Evolutionary conservation across 1,139 yeast genomes (phyloP), one percentile per base, ranked within the genome.

Genomic region (Pneumocystis oryctolagi): DNA sequence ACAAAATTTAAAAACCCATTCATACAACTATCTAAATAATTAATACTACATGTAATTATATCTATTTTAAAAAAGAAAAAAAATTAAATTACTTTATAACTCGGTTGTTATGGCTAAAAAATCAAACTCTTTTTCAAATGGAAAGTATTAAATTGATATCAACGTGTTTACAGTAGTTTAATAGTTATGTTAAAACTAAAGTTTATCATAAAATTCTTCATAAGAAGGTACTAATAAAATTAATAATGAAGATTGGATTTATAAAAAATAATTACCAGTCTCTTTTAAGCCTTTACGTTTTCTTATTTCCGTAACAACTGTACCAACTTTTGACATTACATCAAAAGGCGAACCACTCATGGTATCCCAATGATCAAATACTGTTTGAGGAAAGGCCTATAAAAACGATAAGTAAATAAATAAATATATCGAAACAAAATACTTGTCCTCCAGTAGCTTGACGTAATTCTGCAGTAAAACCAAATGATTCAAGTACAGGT

Each of bases 401-500:
- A 20, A 30, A 57, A 28, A 4, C 28, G 9, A 20, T 12, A 35
- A 39, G n/a, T n/a, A n/a, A 57, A 32, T 5, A 20, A 18, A 57
- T 18, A 57, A 9, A 30, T 31, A 14, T 25, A 12, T 3, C 12
- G 25, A 25, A 35, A 5, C 12, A 30, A 4, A 35, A 28, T 35
- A 57, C 59, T 85, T 92, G 98, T 81, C 98, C 98, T 87, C 97
- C 97, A 76, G 98, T 92, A 76, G 97, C 96, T 83, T 90, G 97
- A 85, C 98, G 89, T 78, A 92, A 87, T 77, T 89, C 96, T 82
- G 95, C 92, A 75, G 96, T 87, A 96, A 92, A 92, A 87, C 98
- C 98, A 85, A 92, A 92, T 68, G 98, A 92, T 84, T 92, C 98
- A 82, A 92, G 92, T 75, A 92, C 97, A 79, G 98, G 98, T 81